phyloP scores from a whole-genome alignment of 176 grass and related monocot genomes.

The Paspalum vaginatum region DNA sequence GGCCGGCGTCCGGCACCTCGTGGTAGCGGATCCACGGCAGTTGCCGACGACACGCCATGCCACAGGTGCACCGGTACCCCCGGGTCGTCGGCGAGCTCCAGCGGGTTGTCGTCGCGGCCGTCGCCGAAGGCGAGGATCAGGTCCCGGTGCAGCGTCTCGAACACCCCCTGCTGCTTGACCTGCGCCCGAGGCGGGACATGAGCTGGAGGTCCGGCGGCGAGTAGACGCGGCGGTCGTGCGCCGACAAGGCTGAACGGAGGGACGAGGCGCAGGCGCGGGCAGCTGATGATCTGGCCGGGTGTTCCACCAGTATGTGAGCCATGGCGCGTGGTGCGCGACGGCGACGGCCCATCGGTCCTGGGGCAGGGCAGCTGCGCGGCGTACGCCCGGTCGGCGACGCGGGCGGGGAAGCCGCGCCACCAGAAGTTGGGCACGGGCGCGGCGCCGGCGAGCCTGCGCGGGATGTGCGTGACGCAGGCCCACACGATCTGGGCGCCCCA shows the following conservation, averaged over 20 bases:
- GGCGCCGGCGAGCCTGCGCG: conserved; percentile 53
- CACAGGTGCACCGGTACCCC: conserved; percentile 52
- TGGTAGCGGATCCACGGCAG: conserved; percentile 54
- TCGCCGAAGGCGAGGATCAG: conserved; percentile 53
- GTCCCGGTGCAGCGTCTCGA: conserved; percentile 44
- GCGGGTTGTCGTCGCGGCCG: conserved; percentile 48
- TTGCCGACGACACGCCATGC: conserved; percentile 49
- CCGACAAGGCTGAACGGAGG: conserved; percentile 42
- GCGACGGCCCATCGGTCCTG: conserved; percentile 41
- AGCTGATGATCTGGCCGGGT: conserved; percentile 50
- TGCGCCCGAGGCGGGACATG: conserved; percentile 31
- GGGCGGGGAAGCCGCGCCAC: conserved; percentile 52
- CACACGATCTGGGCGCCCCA: conserved; percentile 54
- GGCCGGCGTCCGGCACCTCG: conserved; percentile 42
- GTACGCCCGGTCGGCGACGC: conserved; percentile 35
- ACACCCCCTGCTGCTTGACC: conserved; percentile 51
- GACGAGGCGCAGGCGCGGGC: too few relatives aligned
- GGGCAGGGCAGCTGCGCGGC: conserved; percentile 25
- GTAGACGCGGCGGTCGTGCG: neutral
- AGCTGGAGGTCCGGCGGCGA: neutral
- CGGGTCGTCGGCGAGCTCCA: conserved; percentile 50
- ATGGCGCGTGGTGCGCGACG: conserved; percentile 52
- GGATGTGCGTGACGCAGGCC: conserved; percentile 56
- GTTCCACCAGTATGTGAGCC: conserved; percentile 58
- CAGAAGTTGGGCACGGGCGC: conserved; percentile 56